A percentile compares a stretch with the other conserved stretches of the same genome.
phyloP scores from a whole-genome alignment of 2,329 filamentous ascomycete species.

The Epichloe coenophiala region DNA sequence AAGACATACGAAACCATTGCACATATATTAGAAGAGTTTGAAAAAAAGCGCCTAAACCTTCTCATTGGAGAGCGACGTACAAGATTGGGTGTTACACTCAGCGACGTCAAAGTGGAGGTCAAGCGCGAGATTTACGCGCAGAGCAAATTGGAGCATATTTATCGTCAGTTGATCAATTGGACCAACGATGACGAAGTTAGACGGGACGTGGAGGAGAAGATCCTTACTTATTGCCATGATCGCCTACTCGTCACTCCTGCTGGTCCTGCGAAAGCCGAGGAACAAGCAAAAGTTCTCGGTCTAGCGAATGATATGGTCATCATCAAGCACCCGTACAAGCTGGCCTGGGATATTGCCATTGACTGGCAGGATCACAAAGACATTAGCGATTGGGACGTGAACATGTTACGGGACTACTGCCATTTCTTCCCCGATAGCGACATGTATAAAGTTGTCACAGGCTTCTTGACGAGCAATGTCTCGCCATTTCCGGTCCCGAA shows the following conservation, averaged over 20 bases:
- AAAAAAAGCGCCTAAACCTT: conserved; percentile 82
- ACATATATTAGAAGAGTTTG: conserved; percentile 71
- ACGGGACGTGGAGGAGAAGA: conserved; percentile 78
- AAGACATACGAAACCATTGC: conserved; percentile 72
- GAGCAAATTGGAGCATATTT: conserved; percentile 67
- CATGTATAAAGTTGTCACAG: conserved; percentile 67
- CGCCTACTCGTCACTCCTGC: conserved; percentile 54
- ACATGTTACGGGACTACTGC: conserved; percentile 68
- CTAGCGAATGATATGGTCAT: conserved; percentile 88
- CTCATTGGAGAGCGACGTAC: conserved; percentile 83
- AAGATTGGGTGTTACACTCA: conserved; percentile 69
- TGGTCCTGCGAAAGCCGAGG: conserved; percentile 51
- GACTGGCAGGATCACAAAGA: conserved; percentile 76
- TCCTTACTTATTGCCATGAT: conserved; percentile 70
- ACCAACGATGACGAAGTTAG: conserved; percentile 72
- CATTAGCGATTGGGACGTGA: conserved; percentile 63
- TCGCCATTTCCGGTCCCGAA: conserved; percentile 57
- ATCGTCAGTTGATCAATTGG: conserved; percentile 81
- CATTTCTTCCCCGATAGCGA: conserved; percentile 74
- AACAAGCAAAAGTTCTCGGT: conserved; percentile 59
- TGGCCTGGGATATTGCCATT: conserved; percentile 83
- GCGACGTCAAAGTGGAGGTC: conserved; percentile 73
- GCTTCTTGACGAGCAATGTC: conserved; percentile 68
- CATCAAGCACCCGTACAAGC: conserved; percentile 77
- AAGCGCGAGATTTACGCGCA: conserved; percentile 68